Conservation (phyloP, 139 green algal species). For the Chlamydomonas sp. region DNA sequence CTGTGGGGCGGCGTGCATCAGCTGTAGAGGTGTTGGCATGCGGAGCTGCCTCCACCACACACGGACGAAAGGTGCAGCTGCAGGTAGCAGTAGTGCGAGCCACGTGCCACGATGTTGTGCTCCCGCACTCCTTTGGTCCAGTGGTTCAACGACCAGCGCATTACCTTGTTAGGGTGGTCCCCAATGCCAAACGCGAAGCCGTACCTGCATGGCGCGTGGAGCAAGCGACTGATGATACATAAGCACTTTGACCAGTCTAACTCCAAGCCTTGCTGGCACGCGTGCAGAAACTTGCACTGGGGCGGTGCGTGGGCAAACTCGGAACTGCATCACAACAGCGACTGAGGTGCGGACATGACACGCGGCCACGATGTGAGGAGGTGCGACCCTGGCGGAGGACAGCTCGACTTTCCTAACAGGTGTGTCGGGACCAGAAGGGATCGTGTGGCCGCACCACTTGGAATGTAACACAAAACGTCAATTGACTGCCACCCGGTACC, state of each 20-base stretch:
- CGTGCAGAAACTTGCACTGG: too few relatives aligned
- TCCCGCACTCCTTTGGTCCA: not conserved
- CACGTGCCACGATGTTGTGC: not conserved
- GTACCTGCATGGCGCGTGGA: conserved; percentile 1
- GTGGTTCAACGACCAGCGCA: not conserved
- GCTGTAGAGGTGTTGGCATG: too few relatives aligned
- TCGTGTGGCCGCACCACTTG: too few relatives aligned
- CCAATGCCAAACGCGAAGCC: conserved; percentile 31
- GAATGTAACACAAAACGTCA: not conserved
- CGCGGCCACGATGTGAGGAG: not conserved
- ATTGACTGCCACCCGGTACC: not conserved
- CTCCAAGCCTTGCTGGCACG: not conserved
- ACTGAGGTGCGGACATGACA: not conserved
- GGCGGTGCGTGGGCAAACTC: not conserved
- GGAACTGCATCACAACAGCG: not conserved
- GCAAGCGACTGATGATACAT: not conserved
- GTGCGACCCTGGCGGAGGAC: not conserved
- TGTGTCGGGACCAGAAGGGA: not conserved
- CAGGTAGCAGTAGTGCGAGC: too few relatives aligned
- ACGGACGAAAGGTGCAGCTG: too few relatives aligned
- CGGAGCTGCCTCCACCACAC: too few relatives aligned
- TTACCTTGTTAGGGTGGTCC: conserved; percentile 24
- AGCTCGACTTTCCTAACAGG: not conserved
- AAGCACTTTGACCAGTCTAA: not conserved
- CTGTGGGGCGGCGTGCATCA: too few relatives aligned